A percentile compares a stretch with the other conserved stretches of the same genome.
phyloP scores from a whole-genome alignment of 2,329 filamentous ascomycete species.

The Fusarium graminum region DNA sequence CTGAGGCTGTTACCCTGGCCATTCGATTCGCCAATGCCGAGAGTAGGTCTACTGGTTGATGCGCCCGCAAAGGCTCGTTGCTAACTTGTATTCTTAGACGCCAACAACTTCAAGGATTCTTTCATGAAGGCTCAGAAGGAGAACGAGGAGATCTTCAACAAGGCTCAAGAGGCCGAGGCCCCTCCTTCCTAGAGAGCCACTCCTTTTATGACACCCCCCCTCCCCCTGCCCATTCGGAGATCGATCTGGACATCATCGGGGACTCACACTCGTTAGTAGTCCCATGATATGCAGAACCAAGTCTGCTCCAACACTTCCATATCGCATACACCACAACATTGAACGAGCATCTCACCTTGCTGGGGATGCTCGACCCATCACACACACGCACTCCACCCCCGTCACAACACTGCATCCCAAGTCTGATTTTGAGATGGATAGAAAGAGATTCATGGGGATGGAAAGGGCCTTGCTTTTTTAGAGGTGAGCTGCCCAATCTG shows the following conservation, averaged over 20 bases:
- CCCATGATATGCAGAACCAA: conserved; percentile 21
- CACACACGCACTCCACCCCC: conserved; percentile 35
- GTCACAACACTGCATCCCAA: conserved; percentile 37
- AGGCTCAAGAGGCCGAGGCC: conserved; percentile 53
- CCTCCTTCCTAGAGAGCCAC: conserved; percentile 44
- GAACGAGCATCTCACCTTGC: conserved; percentile 36
- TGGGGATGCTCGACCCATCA: conserved; percentile 26
- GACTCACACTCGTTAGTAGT: conserved; percentile 34
- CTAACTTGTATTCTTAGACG: conserved; percentile 70
- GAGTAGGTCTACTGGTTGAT: conserved; percentile 71
- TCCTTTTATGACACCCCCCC: conserved; percentile 24
- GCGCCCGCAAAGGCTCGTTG: neutral
- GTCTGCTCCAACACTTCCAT: conserved; percentile 33
- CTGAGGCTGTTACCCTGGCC: conserved; percentile 93
- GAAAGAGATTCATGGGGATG: conserved; percentile 42
- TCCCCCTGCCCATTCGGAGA: conserved; percentile 32
- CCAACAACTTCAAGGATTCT: conserved; percentile 96
- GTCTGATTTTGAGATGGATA: conserved; percentile 39
- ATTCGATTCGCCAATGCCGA: conserved; percentile 98
- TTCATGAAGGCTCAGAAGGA: conserved; percentile 98
- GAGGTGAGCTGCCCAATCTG: conserved; percentile 36
- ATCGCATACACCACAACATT: conserved; percentile 41
- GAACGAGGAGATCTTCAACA: conserved; percentile 87
- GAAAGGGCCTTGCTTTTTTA: conserved; percentile 30
- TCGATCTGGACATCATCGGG: conserved; percentile 21